Evolutionary conservation across 768 basidiomycete genomes (phyloP), one percentile per base, ranked within the genome.

Genomic region (Lactarius psammicola): DNA sequence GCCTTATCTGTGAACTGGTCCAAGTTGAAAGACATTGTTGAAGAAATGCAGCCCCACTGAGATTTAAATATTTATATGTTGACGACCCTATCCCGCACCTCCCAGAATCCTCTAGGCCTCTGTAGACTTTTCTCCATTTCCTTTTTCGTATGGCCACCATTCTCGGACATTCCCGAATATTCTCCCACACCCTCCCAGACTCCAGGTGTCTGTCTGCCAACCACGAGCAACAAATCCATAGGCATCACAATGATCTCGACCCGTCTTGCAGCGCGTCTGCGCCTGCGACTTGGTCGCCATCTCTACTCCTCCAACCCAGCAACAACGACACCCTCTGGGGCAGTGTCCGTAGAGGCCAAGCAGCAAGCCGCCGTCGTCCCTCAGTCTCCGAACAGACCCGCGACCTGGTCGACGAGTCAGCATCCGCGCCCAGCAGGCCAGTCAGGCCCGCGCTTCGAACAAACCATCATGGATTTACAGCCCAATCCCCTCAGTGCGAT

Each of bases 401-500:
- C 82, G 42, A 90, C 90, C 69, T 98, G 95, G 95, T 92, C 94
- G 2, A 86, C 88, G 23, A 88, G 77, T 72, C 96, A 98, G 78
- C 83, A 79, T 44, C 80, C 87, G 10, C 88, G 93, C 61, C 87
- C 87, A 11, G 79, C 76, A 18, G 77, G 79, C 56, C 78, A 76
- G 28, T 84, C 84, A 13, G 84, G 86, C 61, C 89, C 95, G 17
- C 87, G 95, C 23, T 97, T 98, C 75, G 96, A 98, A 79, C 97
- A 98, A 79, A 94, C 92, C 33, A 79, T 78, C 42, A 86, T 95
- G 83, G 87, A 87, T 49, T 81, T 93, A 63, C 97, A 99, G 76
- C 96, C 97, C 1, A 86, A 86, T 64, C 89, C 96, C 15, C 81
- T 89, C 68, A 92, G 92, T 66, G 97, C 96, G 2, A 95, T 98